Percentiles rank a stretch among this genome's conserved stretches.
These are phyloP conservation scores for Citeromyces hawaiiensis DNA, from an alignment of 1,139 yeast species.

Conservation along the genomic window DNA sequence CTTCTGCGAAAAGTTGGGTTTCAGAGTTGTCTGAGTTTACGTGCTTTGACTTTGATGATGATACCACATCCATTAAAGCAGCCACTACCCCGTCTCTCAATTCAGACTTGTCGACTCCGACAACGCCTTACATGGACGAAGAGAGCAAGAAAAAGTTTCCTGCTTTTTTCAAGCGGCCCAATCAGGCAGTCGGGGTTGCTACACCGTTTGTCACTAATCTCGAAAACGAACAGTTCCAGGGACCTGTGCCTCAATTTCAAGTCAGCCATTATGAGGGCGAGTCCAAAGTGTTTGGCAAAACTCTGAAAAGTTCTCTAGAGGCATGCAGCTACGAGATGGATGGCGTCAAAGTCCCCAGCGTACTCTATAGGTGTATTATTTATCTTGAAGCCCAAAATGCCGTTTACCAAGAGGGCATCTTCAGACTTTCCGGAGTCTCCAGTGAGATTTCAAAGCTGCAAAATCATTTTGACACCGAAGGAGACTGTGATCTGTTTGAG, in stretches of 20 bases:
- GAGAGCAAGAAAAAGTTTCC: not conserved
- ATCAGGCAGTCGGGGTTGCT: not conserved
- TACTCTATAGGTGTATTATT: constrained; percentile 65
- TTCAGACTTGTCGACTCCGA: not conserved
- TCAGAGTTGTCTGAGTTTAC: constrained; percentile 36
- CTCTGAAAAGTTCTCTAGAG: constrained; percentile 37
- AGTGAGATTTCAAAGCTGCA: constrained; percentile 62
- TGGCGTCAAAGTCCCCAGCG: constrained; percentile 46
- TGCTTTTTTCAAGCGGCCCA: not conserved
- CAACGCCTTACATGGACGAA: not conserved
- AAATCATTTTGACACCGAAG: constrained; percentile 40
- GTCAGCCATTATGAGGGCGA: not conserved
- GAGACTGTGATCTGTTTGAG: constrained; percentile 50
- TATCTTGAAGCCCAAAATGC: constrained; percentile 59
- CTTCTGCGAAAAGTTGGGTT: constrained; percentile 74
- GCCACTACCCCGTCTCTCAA: not conserved
- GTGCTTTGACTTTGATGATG: constrained; percentile 9
- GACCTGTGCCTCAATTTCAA: not conserved
- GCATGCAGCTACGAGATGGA: constrained; percentile 28
- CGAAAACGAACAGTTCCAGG: not conserved
- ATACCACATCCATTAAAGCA: constrained; percentile 1
- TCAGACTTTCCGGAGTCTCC: constrained; percentile 84
- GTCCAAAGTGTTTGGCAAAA: constrained; percentile 46
- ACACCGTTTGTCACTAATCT: not conserved
- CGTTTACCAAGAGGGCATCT: constrained; percentile 77